A percentile compares a stretch with the other conserved stretches of the same genome.
phyloP scores from a whole-genome alignment of 2,329 filamentous ascomycete genomes.

The Paecilomyces formosus region DNA sequence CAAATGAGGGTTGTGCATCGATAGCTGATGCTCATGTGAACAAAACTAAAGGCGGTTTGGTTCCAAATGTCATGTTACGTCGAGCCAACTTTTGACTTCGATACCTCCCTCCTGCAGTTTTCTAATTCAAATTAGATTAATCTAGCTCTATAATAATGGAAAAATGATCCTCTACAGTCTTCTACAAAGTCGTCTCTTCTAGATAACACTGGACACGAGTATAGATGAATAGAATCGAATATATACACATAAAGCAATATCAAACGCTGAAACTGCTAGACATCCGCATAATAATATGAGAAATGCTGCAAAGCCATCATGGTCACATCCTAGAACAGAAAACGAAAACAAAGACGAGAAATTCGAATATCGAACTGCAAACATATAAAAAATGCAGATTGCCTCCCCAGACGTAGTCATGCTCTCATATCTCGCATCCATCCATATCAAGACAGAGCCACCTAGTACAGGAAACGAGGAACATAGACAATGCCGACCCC shows the following conservation, averaged over 20 bases:
- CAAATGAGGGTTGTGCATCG: neutral
- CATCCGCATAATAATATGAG: slow-evolving; percentile 8
- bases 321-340: neutral
- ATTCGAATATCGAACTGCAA: neutral
- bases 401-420: neutral
- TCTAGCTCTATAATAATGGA: no score
- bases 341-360: neutral
- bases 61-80: neutral
- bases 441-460: neutral
- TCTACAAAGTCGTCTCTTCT: neutral
- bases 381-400: neutral
- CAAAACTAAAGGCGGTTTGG: neutral
- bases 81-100: neutral
- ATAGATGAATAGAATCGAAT: slow-evolving; percentile 6
- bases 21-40: neutral
- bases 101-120: neutral
- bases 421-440: neutral
- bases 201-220: neutral
- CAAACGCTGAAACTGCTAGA: slow-evolving; percentile 14
- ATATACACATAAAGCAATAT: slow-evolving; percentile 9
- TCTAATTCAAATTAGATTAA: neutral
- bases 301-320: slow-evolving; percentile 9
- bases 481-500: neutral
- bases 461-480: neutral
- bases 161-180: no score